Evolutionary conservation across 2,329 filamentous ascomycete species (phyloP).

Genomic region (Fusarium abutilonis): DNA sequence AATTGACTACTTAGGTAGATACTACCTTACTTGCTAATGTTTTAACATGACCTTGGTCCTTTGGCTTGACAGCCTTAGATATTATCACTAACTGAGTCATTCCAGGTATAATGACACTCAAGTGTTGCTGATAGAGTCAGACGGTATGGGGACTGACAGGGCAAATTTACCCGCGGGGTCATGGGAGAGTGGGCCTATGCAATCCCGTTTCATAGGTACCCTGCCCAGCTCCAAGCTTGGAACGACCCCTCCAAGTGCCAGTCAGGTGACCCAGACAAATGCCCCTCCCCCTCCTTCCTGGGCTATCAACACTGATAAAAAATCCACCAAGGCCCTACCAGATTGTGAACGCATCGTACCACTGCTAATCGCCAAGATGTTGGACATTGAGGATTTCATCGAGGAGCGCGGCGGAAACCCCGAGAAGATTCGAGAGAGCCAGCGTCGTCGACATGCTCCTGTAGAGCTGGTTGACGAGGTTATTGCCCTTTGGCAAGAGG

Average conservation of each 20-base stretch:
- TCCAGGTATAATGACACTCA: not conserved
- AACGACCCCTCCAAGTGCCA: slow-evolving; percentile 31
- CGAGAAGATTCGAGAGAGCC: slow-evolving; percentile 90
- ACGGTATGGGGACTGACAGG: not conserved
- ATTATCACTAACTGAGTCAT: not conserved
- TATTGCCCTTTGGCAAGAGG: slow-evolving; percentile 85
- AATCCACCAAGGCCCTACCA: slow-evolving; percentile 36
- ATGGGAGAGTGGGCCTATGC: not conserved
- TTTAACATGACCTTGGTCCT: too few relatives aligned
- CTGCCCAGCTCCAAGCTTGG: not conserved
- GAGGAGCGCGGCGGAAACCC: slow-evolving; percentile 90
- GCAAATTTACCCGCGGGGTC: not conserved
- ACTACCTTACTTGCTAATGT: too few relatives aligned
- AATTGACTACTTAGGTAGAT: too few relatives aligned
- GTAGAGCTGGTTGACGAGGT: slow-evolving; percentile 91
- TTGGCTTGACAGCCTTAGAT: too few relatives aligned
- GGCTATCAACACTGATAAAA: slow-evolving; percentile 41
- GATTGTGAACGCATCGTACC: slow-evolving; percentile 30
- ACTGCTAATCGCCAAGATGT: slow-evolving; percentile 60
- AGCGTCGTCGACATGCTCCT: slow-evolving; percentile 81
- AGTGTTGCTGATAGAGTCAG: not conserved
- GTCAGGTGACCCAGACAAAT: slow-evolving; percentile 39
- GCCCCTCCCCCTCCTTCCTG: slow-evolving; percentile 46
- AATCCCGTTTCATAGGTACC: not conserved
- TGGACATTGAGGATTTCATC: slow-evolving; percentile 83